These are phyloP conservation scores for Boletellus ananiceps DNA, from an alignment of 768 basidiomycete genomes.

Conservation along the genomic window DNA sequence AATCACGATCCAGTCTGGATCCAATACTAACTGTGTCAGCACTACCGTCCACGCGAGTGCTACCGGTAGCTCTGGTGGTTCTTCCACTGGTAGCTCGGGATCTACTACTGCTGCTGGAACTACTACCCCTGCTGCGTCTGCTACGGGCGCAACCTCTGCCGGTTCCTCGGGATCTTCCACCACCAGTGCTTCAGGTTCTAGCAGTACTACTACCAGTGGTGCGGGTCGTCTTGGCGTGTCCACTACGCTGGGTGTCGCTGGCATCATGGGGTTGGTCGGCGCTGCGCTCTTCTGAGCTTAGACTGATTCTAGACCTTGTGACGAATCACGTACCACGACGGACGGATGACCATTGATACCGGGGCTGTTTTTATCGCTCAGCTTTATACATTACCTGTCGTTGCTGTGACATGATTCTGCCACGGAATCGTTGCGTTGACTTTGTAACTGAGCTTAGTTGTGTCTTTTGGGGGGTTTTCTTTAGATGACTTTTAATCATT, in stretches of 20 bases:
- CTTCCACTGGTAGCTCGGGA: constrained; percentile 8
- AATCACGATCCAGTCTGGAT: constrained; percentile 39
- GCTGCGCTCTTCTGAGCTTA: constrained; percentile 41
- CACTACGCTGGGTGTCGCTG: constrained; percentile 42
- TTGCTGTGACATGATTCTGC: constrained; percentile 12
- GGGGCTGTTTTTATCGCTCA: constrained; percentile 12
- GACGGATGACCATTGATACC: constrained; percentile 13
- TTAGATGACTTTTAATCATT: too few relatives aligned
- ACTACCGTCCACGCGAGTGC: constrained; percentile 13
- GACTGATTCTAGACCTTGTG: not conserved
- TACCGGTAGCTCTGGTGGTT: not conserved
- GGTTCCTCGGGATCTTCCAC: constrained; percentile 7
- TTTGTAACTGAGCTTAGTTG: constrained; percentile 15
- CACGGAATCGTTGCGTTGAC: not conserved
- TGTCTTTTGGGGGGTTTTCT: not conserved
- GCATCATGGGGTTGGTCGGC: constrained; percentile 49
- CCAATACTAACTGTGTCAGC: constrained; percentile 31
- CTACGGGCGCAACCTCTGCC: not conserved
- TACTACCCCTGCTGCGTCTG: not conserved
- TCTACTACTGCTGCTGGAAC: constrained; percentile 1
- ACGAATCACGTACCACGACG: constrained; percentile 10
- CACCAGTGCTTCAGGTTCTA: constrained; percentile 19
- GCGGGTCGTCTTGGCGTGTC: constrained; percentile 28
- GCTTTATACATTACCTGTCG: constrained; percentile 12
- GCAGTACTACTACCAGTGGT: constrained; percentile 26